These are phyloP conservation scores for Sanguinoderma infundibulare DNA, from an alignment of 1,284 basidiomycete species.

Conservation along the genomic window DNA sequence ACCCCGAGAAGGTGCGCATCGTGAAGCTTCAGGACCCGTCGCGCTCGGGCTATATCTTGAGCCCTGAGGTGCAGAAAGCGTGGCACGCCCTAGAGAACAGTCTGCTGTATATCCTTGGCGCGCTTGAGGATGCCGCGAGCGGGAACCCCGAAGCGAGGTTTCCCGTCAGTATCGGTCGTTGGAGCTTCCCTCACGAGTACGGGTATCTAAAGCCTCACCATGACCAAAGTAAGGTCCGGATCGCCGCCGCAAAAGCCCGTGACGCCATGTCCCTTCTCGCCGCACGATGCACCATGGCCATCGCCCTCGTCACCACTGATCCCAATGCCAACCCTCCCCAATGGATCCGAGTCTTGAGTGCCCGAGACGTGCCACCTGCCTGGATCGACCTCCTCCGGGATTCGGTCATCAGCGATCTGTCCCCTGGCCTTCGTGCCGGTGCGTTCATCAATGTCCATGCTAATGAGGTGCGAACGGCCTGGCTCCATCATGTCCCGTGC, in stretches of 20 bases:
- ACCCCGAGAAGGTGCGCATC: not conserved
- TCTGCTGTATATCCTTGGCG: not conserved
- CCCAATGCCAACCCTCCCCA: not conserved
- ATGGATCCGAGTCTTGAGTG: not conserved
- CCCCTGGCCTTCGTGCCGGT: constrained; percentile 4
- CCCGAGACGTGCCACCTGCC: not conserved
- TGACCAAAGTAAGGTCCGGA: too few relatives aligned
- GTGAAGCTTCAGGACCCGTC: not conserved
- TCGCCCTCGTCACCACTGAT: constrained; percentile 1
- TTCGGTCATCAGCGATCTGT: not conserved
- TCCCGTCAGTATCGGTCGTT: not conserved
- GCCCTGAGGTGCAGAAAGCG: not conserved
- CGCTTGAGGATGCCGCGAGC: not conserved
- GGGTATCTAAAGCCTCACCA: not conserved
- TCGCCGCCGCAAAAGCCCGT: not conserved
- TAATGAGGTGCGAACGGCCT: not conserved
- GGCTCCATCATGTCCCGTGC: constrained; percentile 9
- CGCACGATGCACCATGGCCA: constrained; percentile 6
- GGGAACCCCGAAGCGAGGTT: not conserved
- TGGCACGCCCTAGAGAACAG: constrained; percentile 3
- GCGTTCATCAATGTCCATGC: not conserved
- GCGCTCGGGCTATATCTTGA: not conserved
- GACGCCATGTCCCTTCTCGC: constrained; percentile 2
- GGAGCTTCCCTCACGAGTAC: not conserved
- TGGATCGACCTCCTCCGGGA: constrained; percentile 1